Base-by-base conservation (phyloP, 768 basidiomycete species). In the Leccinum olivaceopallidum region DNA sequence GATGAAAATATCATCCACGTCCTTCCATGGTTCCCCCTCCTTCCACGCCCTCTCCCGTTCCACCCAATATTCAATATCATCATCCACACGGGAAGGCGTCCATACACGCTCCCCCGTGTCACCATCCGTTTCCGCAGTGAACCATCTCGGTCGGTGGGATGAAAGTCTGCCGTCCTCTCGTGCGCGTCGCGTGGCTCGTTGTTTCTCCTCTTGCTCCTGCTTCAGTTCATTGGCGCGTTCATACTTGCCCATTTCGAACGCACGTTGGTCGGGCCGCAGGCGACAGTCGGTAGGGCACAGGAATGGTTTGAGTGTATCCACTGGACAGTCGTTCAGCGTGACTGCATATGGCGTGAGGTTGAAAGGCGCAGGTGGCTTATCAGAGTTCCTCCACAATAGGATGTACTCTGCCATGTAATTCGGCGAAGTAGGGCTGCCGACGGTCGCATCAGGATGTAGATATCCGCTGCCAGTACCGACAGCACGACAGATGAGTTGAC, bases 281-380 rank as follows among this genome's bases (percentile, higher is more conserved):
- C 96, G 85, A 70, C 95, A 98, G 74, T 98, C 95, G 3, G 95
- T 98, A 2, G 93, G 92, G 30, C 88, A 87, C 2, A 98, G 65
- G 71, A 84, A 92, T 5, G 87, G 85, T 59, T 79, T 79, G 13
- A 98, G 77, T 3, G 83, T 83, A 10, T 86, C 83, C 39, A 78
- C 75, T 0, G 94, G 93, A 60, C 91, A 91, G 70, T 96, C 87
- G 69, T 98, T 98, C 61, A 97, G 78, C 0, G 94, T 93, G 63
- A 97, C 85, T 1, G 96, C 95, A 71, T 89, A 98, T 0, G 95
- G 95, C 0, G 95, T 96, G 22, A 98, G 83, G 74, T 97, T 97
- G 81, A 98, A 98, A 0, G 95, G 96, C 12, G 89, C 86, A 1
- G 81, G 81, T 1, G 80, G 77, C 70, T 97, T 97, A 58, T 86